phyloP scores from a whole-genome alignment of 2,329 filamentous ascomycete species.

The Sporothrix pallida region DNA sequence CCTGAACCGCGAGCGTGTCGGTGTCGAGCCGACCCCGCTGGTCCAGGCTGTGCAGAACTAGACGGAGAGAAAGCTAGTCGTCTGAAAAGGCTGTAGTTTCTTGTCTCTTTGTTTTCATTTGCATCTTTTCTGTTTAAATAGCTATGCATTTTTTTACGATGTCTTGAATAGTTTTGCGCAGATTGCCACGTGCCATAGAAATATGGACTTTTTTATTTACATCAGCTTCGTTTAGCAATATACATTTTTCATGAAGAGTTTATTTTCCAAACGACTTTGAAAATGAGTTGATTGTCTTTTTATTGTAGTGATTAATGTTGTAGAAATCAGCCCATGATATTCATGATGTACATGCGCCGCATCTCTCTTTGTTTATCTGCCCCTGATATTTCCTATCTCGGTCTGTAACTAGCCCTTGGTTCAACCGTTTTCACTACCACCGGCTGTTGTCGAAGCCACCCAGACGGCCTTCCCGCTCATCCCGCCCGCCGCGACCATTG shows the following conservation, averaged over 20 bases:
- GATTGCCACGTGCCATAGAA: conserved; percentile 1
- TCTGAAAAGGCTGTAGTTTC: not conserved
- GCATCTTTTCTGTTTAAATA: not conserved
- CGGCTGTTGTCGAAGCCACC: conserved; percentile 20
- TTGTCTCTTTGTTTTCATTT: not conserved
- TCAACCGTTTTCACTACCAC: not conserved
- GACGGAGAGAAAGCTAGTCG: not conserved
- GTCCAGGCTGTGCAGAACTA: conserved; percentile 47
- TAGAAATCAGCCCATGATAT: not conserved
- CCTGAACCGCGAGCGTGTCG: conserved; percentile 91
- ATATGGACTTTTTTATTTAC: not conserved
- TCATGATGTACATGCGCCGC: not conserved
- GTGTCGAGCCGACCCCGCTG: conserved; percentile 73
- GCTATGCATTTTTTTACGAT: not conserved
- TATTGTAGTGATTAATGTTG: not conserved
- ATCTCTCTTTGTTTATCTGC: not conserved
- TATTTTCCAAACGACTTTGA: not conserved
- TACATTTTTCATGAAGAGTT: not conserved
- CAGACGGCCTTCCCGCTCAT: conserved; percentile 33
- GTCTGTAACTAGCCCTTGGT: not conserved
- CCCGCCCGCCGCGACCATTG: conserved; percentile 23
- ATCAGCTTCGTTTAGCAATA: conserved; percentile 8
- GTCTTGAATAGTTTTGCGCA: not conserved
- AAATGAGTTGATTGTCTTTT: not conserved
- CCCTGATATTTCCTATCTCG: conserved; percentile 15